Base-by-base conservation (phyloP, 1,284 basidiomycete species). In the Irpex sp. region DNA sequence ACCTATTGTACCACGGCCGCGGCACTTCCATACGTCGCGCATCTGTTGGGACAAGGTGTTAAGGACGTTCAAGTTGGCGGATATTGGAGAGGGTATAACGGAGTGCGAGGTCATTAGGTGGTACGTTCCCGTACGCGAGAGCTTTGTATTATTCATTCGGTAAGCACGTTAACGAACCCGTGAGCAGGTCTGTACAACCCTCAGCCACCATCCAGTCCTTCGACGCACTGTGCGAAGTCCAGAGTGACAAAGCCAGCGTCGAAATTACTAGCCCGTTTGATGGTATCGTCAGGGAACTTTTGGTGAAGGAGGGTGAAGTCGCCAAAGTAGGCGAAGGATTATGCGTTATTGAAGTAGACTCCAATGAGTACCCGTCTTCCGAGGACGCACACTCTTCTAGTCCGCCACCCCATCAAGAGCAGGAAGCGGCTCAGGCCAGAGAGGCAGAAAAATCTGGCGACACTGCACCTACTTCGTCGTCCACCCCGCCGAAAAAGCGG, bases 231-330 rank as follows among this genome's bases (percentile, higher is more conserved):
- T 96, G 94, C 71, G 96, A 97, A 71, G 96, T 98, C 0, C 94
- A 96, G 77, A 93, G 91, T 66, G 96, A 98, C 82, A 98, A 98
- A 76, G 92, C 92, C 2, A 93, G 89, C 69, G 96, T 97, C 31
- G 96, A 97, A 74, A 94, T 97, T 64, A 97, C 96, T 0, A 92
- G 89, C 63, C 94, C 95, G 0, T 95, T 86, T 70, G 88, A 94
- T 38, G 96, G 96, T 1, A 80, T 85, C 37, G 80, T 97, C 55
- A 86, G 82, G 64, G 81, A 89, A 61, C 77, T 97, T 15, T 82
- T 93, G 4, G 91, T 93, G 26, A 81, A 88, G 66, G 92, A 91
- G 67, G 96, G 96, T 17, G 86, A 94, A 69, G 85, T 96, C 11
- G 91, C 93, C 44, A 94, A 93, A 72, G 96, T 97, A 15, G 95